Base-by-base conservation (phyloP, 192 early-diverging fungal species). In the Podila horticola region DNA sequence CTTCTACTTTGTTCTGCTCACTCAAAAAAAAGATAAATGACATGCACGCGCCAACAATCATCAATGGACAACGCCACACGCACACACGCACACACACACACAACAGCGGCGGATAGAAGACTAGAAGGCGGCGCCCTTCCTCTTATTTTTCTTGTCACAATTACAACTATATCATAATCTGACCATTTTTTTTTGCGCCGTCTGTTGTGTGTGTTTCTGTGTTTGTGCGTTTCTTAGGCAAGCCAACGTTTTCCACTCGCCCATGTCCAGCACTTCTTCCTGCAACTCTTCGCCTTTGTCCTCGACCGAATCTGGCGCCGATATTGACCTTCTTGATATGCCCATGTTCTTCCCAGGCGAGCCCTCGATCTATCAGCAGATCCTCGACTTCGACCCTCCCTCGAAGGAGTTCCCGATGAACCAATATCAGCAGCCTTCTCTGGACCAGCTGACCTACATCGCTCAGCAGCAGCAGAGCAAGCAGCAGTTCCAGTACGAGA, bases 221-320 rank as follows among this genome's bases (percentile, higher is more conserved):
- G 24, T 24, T n/a, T 26, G 41, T 45, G 41, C 15, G 24, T 26
- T 26, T 26, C 24, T 55, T 26, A 55, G 52, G 52, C 52, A 55
- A 55, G 52, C 52, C 63, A 29, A 26, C 61, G 17, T 70, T 29
- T 76, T 66, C 52, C 52, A 67, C 58, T 81, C 77, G 62, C 77
- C 77, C 70, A 29, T 81, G 71, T 81, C 77, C 57, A 60, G 28
- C 49, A 22, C 70, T 19, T 81, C 77, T 4, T 81, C 77, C 52
- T 81, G 77, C 66, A 30, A 66, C 33, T 81, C 77, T 29, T 81
- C 77, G 57, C 77, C 77, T 8, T 64, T 81, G 52, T 73, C 77
- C 26, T 73, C 71, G 17, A 31, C 77, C 45, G 77, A 81, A 34
- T 64, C 71, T 64, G 65, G 64, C 24, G 67, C 71, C 45, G 77